A percentile compares a stretch with the other conserved stretches of the same genome.
phyloP scores from a whole-genome alignment of 78 protist species.

The Guillardia theta region DNA sequence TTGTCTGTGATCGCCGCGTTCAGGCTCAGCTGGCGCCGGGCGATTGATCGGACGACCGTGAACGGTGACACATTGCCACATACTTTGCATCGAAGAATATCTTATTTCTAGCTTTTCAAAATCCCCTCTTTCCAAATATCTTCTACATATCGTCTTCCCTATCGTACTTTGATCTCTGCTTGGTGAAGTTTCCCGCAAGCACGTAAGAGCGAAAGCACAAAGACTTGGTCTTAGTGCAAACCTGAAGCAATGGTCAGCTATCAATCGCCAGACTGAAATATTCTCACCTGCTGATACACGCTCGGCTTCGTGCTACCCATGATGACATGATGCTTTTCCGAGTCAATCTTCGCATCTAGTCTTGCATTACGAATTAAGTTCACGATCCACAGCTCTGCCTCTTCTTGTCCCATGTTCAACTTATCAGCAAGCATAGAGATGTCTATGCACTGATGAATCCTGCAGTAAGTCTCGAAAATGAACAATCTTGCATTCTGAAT shows the following conservation, averaged over 20 bases:
- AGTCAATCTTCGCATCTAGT: conserved; percentile 75
- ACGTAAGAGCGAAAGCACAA: conserved; percentile 24
- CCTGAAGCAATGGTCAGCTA: conserved; percentile 49
- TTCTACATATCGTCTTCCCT: too few species aligned
- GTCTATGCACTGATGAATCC: conserved; percentile 63
- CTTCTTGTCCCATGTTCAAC: conserved; percentile 61
- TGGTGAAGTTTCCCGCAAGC: not conserved
- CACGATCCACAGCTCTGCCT: conserved; percentile 88
- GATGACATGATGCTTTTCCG: conserved; percentile 62
- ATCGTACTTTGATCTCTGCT: not conserved
- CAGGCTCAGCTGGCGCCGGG: too few species aligned
- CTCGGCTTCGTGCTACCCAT: conserved; percentile 76
- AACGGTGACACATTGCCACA: too few species aligned
- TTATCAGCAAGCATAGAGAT: conserved; percentile 80
- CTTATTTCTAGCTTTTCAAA: too few species aligned
- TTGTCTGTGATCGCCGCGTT: too few species aligned
- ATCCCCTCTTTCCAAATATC: too few species aligned
- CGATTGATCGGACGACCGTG: too few species aligned
- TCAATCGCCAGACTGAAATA: not conserved
- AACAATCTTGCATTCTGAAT: conserved; percentile 82
- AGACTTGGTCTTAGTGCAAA: conserved; percentile 77
- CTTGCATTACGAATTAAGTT: conserved; percentile 71
- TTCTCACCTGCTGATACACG: conserved; percentile 19
- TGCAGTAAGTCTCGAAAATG: conserved; percentile 81
- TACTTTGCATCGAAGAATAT: too few species aligned